A percentile compares a stretch with the other conserved stretches of the same genome.
Conservation (phyloP, 768 basidiomycete genomes). For the Galerina sulciceps region DNA sequence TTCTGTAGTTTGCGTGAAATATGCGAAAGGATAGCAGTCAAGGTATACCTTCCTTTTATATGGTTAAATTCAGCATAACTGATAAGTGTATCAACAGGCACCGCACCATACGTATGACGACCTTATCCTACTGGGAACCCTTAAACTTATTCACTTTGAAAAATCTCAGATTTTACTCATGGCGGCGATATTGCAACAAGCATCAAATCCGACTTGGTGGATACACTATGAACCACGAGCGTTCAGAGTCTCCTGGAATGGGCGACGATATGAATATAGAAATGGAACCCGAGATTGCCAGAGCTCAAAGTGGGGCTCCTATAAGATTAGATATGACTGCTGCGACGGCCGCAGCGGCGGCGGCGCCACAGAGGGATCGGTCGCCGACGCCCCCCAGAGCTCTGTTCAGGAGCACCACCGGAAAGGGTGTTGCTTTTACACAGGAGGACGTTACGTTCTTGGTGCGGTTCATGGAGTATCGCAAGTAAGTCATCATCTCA, state of each 20-base stretch:
- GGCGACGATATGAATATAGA: slow-evolving; percentile 49
- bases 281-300: slow-evolving; percentile 36
- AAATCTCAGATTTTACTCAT: slow-evolving; percentile 76
- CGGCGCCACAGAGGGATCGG: slow-evolving; percentile 49
- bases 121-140: not conserved
- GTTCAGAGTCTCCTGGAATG: slow-evolving; percentile 46
- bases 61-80: not conserved
- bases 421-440: slow-evolving; percentile 90
- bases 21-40: slow-evolving; percentile 84
- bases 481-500: slow-evolving; percentile 52
- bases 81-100: slow-evolving; percentile 50
- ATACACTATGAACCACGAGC: slow-evolving; percentile 74
- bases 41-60: slow-evolving; percentile 43
- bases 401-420: slow-evolving; percentile 82
- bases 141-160: not conserved
- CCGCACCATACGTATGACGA: slow-evolving; percentile 82
- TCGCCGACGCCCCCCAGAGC: slow-evolving; percentile 85
- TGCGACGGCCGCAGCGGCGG: slow-evolving; percentile 22
- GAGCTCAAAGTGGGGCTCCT: not conserved
- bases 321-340: slow-evolving; percentile 25
- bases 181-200: slow-evolving; percentile 92
- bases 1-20: slow-evolving; percentile 71
- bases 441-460: slow-evolving; percentile 81
- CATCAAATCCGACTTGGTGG: slow-evolving; percentile 90
- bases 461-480: slow-evolving; percentile 76